Evolutionary conservation across 192 early-diverging fungal genomes (phyloP), one percentile per base, ranked within the genome.

Genomic region (Coemansia sp.): DNA sequence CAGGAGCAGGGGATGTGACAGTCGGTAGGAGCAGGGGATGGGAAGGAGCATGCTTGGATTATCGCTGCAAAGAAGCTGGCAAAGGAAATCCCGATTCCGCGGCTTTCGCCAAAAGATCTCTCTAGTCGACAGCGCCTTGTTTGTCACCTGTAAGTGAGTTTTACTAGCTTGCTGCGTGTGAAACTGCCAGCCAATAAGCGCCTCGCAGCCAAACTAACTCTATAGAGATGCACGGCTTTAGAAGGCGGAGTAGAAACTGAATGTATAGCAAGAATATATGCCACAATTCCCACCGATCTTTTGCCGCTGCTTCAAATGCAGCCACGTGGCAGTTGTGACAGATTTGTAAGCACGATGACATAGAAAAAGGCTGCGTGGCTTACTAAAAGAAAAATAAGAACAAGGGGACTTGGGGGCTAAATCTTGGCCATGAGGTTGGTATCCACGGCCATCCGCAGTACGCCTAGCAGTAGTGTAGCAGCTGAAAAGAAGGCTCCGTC

Each of bases 401-500:
- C 42, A 14, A 23, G 11, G 27, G 27, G 51, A 27, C 25, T 55
- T 6, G 15, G 61, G 5, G 39, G 8, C 23, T 63, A 37, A 12
- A 62, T 58, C 41, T 39, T 63, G 27, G 14, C 21, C 60, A 3
- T n/a, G 2, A 46, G 2, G 11, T 37, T 63, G n/a, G 15, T 34
- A 21, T 46, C 32, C 38, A 74, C 32, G 32, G 55, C 17, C 19
- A 69, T n/a, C n/a, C 73, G 73, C 31, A 74, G 57, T n/a, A 59
- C 27, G 45, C 59, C 31, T 29, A 60, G 57, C 41, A 67, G n/a
- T 2, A 68, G 17, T 11, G 57, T 62, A 14, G 66, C 72, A 2
- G 74, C 27, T 5, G 39, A 59, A 34, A 74, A 65, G 37, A 74
- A 70, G 12, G 70, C 44, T 4, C 68, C 77, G 9, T 55, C 66